A percentile compares a stretch with the other conserved stretches of the same genome.
Conservation (phyloP, 495 filamentous ascomycete species). For the Annulohypoxylon nitens region DNA sequence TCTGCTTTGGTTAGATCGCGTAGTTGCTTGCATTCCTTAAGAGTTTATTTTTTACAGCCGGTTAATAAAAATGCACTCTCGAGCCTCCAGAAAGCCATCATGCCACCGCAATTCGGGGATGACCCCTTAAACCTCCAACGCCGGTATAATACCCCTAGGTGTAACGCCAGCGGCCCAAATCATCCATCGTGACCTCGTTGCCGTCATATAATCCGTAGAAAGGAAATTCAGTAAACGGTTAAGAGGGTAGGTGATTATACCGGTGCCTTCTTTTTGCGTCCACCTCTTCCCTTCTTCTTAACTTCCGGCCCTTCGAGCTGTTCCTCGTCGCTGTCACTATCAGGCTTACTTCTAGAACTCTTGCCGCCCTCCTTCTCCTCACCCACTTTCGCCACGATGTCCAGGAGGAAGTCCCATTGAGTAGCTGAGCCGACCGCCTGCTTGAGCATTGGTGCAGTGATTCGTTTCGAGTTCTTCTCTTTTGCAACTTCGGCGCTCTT, state of each 20-base stretch:
- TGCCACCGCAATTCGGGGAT: constrained; percentile 34
- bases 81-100: constrained; percentile 9
- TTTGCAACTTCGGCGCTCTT: constrained; percentile 87
- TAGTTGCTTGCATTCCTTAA: constrained; percentile 23
- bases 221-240: constrained; percentile 19
- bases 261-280: constrained; percentile 60
- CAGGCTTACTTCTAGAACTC: constrained; percentile 50
- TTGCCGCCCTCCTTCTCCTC: constrained; percentile 67
- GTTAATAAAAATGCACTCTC: constrained; percentile 6
- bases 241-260: constrained; percentile 14
- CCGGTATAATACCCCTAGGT: constrained; percentile 43
- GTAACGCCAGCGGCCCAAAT: constrained; percentile 44
- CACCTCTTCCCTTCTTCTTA: constrained; percentile 59
- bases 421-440: constrained; percentile 86
- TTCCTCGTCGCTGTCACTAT: constrained; percentile 63
- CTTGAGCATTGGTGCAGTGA: constrained; percentile 91
- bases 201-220: constrained; percentile 46
- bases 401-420: constrained; percentile 90
- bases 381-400: constrained; percentile 90
- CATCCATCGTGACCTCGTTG: constrained; percentile 47
- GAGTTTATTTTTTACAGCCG: constrained; percentile 18
- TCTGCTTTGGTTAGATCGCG: constrained; percentile 6
- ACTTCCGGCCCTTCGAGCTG: constrained; percentile 43
- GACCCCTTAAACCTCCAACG: constrained; percentile 48
- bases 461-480: constrained; percentile 84